Percentiles rank a stretch among this genome's conserved stretches.
Evolutionary conservation across 1,284 basidiomycete genomes (phyloP).

Genomic region (Abortiporus biennis): DNA sequence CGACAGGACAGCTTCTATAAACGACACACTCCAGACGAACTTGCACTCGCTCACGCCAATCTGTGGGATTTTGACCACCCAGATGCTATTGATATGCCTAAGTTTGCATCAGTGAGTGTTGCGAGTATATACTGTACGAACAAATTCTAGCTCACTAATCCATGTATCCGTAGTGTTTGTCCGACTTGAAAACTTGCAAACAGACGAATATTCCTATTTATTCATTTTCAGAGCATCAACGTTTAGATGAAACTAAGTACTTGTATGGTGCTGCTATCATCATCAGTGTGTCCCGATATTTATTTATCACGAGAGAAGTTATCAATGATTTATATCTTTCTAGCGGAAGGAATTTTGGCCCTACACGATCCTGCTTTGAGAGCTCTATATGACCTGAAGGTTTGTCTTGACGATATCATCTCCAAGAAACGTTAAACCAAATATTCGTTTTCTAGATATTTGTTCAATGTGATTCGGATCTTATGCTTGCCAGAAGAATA

Average conservation of each 20-base stretch:
- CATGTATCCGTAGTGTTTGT: constrained; percentile 56
- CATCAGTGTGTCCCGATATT: constrained; percentile 48
- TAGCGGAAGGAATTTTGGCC: constrained; percentile 91
- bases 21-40: constrained; percentile 71
- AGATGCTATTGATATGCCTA: constrained; percentile 85
- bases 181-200: constrained; percentile 77
- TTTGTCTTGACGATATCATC: constrained; percentile 24
- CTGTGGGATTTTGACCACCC: constrained; percentile 93
- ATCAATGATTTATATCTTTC: constrained; percentile 2
- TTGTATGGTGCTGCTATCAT: constrained; percentile 95
- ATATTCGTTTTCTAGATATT: constrained; percentile 48
- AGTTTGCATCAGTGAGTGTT: constrained; percentile 72
- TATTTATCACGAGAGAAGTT: constrained; percentile 1
- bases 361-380: constrained; percentile 78
- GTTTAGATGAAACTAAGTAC: constrained; percentile 82
- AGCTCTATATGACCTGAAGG: constrained; percentile 89
- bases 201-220: constrained; percentile 90
- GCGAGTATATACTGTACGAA: not conserved
- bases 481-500: constrained; percentile 95
- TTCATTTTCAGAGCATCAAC: constrained; percentile 89
- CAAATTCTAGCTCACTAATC: not conserved
- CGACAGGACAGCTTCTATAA: constrained; percentile 92
- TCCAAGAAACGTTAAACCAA: constrained; percentile 11
- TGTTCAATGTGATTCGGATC: constrained; percentile 88
- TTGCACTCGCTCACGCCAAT: constrained; percentile 78